Evolutionary conservation across 805 yeast species (phyloP).

Genomic region (Hanseniaspora singularis): DNA sequence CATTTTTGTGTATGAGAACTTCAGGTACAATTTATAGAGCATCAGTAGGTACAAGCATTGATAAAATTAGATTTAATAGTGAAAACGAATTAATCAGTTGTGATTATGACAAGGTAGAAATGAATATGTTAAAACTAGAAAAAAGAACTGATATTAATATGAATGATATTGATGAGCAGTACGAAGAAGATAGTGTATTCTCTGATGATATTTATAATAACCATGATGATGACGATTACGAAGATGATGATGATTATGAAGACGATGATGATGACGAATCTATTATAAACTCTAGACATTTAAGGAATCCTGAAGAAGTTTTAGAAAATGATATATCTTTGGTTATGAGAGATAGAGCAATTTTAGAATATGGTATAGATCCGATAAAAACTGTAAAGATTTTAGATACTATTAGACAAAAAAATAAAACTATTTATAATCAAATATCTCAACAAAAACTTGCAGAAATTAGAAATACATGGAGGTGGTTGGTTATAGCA

Average conservation of each 20-base stretch:
- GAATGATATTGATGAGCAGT: constrained; percentile 19
- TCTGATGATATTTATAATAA: constrained; percentile 17
- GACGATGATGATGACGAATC: constrained; percentile 21
- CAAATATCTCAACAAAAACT: constrained; percentile 34
- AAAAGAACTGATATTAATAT: constrained; percentile 22
- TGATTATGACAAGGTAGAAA: constrained; percentile 29
- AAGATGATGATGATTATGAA: constrained; percentile 22
- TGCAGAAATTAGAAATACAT: constrained; percentile 58
- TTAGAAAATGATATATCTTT: constrained; percentile 63
- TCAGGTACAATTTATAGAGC: constrained; percentile 78
- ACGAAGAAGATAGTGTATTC: background rate
- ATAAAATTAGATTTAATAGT: constrained; percentile 52
- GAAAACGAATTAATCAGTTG: constrained; percentile 51
- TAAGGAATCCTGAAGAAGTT: constrained; percentile 34
- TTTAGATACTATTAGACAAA: constrained; percentile 36
- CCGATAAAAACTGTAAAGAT: constrained; percentile 51
- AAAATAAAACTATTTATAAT: background rate
- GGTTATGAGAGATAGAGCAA: constrained; percentile 59
- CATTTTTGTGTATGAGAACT: constrained; percentile 77
- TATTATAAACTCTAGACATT: constrained; percentile 1
- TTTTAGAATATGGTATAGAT: constrained; percentile 58
- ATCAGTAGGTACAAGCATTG: constrained; percentile 58
- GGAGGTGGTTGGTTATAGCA: constrained; percentile 84
- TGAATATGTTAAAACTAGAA: constrained; percentile 24
- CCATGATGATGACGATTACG: too few species aligned